Percentiles rank a stretch among this genome's conserved stretches.
Conservation (phyloP, 352 stramenopile species). For the Elongisporangium senticosum region DNA sequence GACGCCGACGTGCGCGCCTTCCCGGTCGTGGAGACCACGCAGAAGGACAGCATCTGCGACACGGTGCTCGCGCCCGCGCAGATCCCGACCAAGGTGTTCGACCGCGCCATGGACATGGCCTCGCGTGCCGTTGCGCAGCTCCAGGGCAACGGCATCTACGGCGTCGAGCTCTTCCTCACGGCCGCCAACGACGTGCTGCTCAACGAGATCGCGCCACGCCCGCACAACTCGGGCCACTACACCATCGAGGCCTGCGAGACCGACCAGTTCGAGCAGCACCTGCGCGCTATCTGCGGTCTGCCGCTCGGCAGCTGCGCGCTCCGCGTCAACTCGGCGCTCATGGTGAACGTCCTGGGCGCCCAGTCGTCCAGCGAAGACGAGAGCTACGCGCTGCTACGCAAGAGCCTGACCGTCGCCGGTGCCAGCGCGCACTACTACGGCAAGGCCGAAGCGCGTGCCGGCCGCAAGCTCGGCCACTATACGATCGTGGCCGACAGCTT, state of each 20-base stretch:
- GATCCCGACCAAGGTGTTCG: constrained; percentile 30
- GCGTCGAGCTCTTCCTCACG: constrained; percentile 97
- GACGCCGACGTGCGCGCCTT: constrained; percentile 84
- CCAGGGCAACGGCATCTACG: constrained; percentile 90
- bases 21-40: constrained; percentile 95
- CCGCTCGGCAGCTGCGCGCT: constrained; percentile 92
- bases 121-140: constrained; percentile 70
- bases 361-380: constrained; percentile 64
- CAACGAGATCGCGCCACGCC: constrained; percentile 96
- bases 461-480: constrained; percentile 97
- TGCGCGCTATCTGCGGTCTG: constrained; percentile 92
- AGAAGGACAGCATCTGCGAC: constrained; percentile 96
- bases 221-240: constrained; percentile 99
- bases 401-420: constrained; percentile 65
- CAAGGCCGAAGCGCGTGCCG: constrained; percentile 85
- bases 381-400: constrained; percentile 65
- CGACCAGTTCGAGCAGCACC: constrained; percentile 98
- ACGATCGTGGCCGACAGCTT: constrained; percentile 91
- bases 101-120: constrained; percentile 53
- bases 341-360: constrained; percentile 90
- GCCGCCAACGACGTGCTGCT: constrained; percentile 84
- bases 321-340: constrained; percentile 84
- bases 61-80: constrained; percentile 92
- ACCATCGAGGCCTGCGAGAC: constrained; percentile 97
- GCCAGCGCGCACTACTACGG: constrained; percentile 96